Conservation (phyloP, 202 grass and related monocot genomes). For the Hordeum pubiflorum region DNA sequence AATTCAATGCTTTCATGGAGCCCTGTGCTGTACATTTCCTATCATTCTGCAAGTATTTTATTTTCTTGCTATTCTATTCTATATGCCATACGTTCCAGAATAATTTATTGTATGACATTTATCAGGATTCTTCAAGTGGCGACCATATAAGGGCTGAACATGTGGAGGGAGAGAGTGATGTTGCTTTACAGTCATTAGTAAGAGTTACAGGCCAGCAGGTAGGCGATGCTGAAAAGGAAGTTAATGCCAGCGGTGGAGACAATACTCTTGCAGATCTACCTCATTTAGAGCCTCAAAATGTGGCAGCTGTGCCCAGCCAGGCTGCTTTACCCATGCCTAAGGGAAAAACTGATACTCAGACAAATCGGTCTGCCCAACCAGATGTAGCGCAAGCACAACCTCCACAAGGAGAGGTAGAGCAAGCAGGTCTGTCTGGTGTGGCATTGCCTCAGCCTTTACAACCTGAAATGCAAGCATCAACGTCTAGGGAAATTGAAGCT, state of each 20-base stretch:
- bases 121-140: slow-evolving; percentile 29
- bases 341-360: not conserved
- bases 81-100: not conserved
- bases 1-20: not conserved
- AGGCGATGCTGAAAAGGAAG: slow-evolving; percentile 28
- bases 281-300: not conserved
- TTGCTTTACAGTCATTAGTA: not conserved
- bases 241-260: not conserved
- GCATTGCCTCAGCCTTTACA: not conserved
- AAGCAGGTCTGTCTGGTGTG: not conserved
- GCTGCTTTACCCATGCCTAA: not conserved
- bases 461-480: not conserved
- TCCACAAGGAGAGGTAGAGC: not conserved
- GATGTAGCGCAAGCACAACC: not conserved
- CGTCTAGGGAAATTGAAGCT: too few species aligned
- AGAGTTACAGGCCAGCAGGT: slow-evolving; percentile 6
- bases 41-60: not conserved
- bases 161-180: slow-evolving; percentile 5
- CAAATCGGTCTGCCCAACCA: not conserved
- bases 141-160: slow-evolving; percentile 6
- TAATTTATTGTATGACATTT: slow-evolving; percentile 7
- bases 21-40: not conserved
- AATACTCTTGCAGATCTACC: not conserved
- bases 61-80: slow-evolving; percentile 2
- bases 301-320: not conserved